phyloP scores from a whole-genome alignment of 306 rosid genomes.

The Begonia masoniana region DNA sequence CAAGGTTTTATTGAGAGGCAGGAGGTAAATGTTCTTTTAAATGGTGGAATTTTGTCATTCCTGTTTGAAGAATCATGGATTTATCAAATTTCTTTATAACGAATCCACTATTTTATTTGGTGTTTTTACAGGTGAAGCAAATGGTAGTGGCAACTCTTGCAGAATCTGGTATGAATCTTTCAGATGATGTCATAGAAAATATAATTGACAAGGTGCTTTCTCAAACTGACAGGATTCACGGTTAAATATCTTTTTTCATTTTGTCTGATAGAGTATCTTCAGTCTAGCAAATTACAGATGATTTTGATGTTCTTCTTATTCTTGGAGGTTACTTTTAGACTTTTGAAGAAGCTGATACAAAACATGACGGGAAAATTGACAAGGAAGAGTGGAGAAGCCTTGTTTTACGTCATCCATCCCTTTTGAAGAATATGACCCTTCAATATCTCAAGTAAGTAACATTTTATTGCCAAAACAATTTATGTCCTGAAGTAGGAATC shows the following conservation, averaged over 20 bases:
- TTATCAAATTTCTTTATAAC: neutral
- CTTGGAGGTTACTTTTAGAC: conserved; percentile 36
- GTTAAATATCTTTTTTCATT: neutral
- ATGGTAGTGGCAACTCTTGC: conserved; percentile 99
- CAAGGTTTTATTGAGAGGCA: conserved; percentile 96
- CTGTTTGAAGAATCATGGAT: neutral
- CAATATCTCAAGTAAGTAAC: conserved; percentile 81
- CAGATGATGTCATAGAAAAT: conserved; percentile 94
- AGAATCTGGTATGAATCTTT: conserved; percentile 97
- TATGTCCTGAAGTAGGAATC: too few species aligned
- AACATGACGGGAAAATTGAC: conserved; percentile 93
- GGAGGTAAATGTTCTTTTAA: conserved; percentile 44
- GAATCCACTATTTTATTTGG: conserved; percentile 4
- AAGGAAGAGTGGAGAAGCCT: conserved; percentile 99
- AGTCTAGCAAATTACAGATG: neutral
- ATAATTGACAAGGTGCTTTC: conserved; percentile 83
- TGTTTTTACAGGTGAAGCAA: conserved; percentile 70
- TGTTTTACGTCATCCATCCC: conserved; percentile 91
- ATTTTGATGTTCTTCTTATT: neutral
- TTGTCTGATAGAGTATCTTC: neutral
- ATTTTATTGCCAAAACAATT: neutral
- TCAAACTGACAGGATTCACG: neutral
- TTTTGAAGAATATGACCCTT: conserved; percentile 93
- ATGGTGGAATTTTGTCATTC: neutral
- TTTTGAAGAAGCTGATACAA: conserved; percentile 97